These are phyloP conservation scores for Craspedostauros australis DNA, from an alignment of 108 stramenopile genomes.

Conservation along the genomic window DNA sequence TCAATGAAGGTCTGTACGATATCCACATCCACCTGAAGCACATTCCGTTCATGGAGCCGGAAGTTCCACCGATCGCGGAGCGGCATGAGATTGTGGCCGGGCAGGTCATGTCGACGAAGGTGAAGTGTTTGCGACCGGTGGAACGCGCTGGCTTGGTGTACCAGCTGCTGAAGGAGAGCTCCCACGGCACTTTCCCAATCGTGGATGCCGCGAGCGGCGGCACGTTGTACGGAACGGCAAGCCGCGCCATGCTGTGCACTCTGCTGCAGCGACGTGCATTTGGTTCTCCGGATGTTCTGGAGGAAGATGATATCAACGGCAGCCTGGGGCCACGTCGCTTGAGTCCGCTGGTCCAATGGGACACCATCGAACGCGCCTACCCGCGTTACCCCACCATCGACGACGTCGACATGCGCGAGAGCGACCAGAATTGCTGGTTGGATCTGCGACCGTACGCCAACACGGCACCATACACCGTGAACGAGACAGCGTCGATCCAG, in stretches of 20 bases:
- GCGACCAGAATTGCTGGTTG: constrained; percentile 84
- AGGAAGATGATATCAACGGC: constrained; percentile 60
- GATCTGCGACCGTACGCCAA: constrained; percentile 96
- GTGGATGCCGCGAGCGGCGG: constrained; percentile 87
- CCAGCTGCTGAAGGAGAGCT: constrained; percentile 67
- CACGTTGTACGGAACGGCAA: constrained; percentile 86
- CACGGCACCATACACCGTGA: constrained; percentile 92
- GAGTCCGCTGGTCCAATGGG: constrained; percentile 89
- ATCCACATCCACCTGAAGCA: constrained; percentile 86
- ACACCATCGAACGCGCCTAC: constrained; percentile 91
- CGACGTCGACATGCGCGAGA: constrained; percentile 70
- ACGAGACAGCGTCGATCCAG: constrained; percentile 89
- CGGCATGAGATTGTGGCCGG: constrained; percentile 86
- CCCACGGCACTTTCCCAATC: constrained; percentile 91
- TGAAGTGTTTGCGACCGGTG: constrained; percentile 82
- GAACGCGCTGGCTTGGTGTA: constrained; percentile 85
- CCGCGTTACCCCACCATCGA: constrained; percentile 89
- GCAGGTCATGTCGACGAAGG: constrained; percentile 86
- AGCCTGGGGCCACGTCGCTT: constrained; percentile 60
- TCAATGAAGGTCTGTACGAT: constrained; percentile 97
- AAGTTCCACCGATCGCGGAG: constrained; percentile 82
- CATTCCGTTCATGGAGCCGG: constrained; percentile 90
- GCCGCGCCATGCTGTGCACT: constrained; percentile 81
- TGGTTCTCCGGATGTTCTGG: constrained; percentile 67
- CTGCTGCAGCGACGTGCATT: constrained; percentile 86